A percentile compares a stretch with the other conserved stretches of the same genome.
Conservation (phyloP, 1,284 basidiomycete genomes). For the Irpex lacteus region DNA sequence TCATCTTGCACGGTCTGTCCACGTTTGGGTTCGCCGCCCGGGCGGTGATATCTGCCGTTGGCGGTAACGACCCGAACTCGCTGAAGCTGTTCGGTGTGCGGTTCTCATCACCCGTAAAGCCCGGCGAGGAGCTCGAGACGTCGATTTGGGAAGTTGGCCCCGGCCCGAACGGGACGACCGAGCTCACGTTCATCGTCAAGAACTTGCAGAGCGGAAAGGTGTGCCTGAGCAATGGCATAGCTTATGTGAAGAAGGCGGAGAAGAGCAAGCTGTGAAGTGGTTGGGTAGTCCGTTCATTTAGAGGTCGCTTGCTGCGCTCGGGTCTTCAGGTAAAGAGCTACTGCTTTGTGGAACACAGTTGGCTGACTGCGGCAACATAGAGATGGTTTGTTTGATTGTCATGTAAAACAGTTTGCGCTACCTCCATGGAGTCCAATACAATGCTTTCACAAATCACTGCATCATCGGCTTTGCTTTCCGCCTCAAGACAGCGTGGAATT, state of each 20-base stretch:
- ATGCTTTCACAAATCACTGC: too few species aligned
- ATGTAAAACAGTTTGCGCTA: not conserved
- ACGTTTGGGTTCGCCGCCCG: conserved; percentile 78
- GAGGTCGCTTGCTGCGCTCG: not conserved
- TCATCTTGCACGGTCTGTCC: conserved; percentile 81
- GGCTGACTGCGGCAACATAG: not conserved
- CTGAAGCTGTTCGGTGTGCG: conserved; percentile 67
- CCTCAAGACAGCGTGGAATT: too few species aligned
- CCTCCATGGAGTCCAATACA: too few species aligned
- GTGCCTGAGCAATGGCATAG: conserved; percentile 53
- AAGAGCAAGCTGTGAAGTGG: conserved; percentile 47
- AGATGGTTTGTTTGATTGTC: not conserved
- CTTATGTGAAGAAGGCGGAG: conserved; percentile 52
- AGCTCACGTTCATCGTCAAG: conserved; percentile 72
- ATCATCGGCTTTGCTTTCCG: too few species aligned
- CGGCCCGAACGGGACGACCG: conserved; percentile 62
- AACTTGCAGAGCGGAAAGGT: conserved; percentile 71
- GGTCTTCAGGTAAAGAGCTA: not conserved
- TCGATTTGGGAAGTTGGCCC: conserved; percentile 73
- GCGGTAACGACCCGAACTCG: conserved; percentile 53
- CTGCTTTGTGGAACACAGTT: not conserved
- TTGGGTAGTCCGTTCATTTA: not conserved
- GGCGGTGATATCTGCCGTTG: conserved; percentile 61
- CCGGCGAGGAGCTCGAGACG: conserved; percentile 78
- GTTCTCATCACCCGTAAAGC: conserved; percentile 80